These are phyloP conservation scores for Fusarium domesticum DNA, from an alignment of 2,329 filamentous ascomycete species.

Conservation along the genomic window DNA sequence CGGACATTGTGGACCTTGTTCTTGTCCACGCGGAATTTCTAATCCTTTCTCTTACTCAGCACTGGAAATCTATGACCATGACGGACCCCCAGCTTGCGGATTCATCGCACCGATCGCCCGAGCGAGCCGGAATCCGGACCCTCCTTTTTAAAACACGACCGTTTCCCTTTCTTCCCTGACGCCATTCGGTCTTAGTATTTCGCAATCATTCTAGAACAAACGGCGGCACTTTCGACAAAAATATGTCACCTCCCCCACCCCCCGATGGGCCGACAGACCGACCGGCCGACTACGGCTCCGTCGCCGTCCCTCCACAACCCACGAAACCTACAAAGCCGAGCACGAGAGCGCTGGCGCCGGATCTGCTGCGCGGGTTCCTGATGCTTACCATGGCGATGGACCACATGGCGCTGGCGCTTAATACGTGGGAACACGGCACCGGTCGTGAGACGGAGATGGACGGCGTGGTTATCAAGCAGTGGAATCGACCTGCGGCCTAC, in stretches of 20 bases:
- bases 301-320: conserved; percentile 6
- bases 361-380: conserved; percentile 44
- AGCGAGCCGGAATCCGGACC: conserved; percentile 6
- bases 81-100: conserved; percentile 2
- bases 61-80: conserved; percentile 11
- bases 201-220: no score
- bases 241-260: no score
- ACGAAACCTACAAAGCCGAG: conserved; percentile 18
- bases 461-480: conserved; percentile 33
- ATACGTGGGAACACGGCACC: conserved; percentile 42
- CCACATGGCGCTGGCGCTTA: conserved; percentile 39
- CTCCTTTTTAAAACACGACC: background rate
- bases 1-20: no score
- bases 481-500: conserved; percentile 40
- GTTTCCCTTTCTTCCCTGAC: no score
- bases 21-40: no score
- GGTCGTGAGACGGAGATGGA: conserved; percentile 37
- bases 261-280: conserved; percentile 1
- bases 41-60: conserved; percentile 13
- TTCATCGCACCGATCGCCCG: conserved; percentile 12
- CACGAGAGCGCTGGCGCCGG: conserved; percentile 40
- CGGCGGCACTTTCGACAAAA: no score
- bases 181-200: no score
- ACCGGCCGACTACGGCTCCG: conserved; percentile 10
- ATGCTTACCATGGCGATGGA: conserved; percentile 46